phyloP scores from a whole-genome alignment of 2,329 filamentous ascomycete genomes.

The Exserohilum rostratum region DNA sequence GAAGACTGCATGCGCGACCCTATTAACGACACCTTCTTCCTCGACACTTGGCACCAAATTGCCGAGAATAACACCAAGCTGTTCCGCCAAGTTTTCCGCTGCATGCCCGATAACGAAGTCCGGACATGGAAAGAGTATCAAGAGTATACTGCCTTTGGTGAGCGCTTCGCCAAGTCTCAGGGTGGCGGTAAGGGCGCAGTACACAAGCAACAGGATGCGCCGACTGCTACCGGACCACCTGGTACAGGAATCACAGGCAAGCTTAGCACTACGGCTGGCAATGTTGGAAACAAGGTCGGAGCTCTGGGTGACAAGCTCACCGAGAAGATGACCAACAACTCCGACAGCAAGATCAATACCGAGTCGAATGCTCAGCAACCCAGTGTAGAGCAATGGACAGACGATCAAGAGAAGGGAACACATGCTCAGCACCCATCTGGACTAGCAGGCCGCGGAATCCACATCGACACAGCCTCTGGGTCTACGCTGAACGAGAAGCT shows the following conservation, averaged over 20 bases:
- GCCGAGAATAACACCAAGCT: constrained; percentile 96
- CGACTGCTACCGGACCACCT: constrained; percentile 57
- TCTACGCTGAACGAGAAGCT: constrained; percentile 43
- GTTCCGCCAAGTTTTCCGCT: constrained; percentile 91
- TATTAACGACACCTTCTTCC: constrained; percentile 78
- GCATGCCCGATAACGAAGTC: constrained; percentile 95
- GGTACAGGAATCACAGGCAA: constrained; percentile 47
- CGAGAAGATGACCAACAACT: constrained; percentile 34
- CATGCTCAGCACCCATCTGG: constrained; percentile 16
- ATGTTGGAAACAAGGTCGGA: constrained; percentile 32
- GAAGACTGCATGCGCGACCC: constrained; percentile 97
- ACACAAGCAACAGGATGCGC: constrained; percentile 56
- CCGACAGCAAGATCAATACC: constrained; percentile 22
- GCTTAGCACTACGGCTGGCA: constrained; percentile 27
- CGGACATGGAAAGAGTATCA: constrained; percentile 92
- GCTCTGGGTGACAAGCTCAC: constrained; percentile 37
- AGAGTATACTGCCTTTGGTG: constrained; percentile 77
- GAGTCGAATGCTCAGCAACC: constrained; percentile 16
- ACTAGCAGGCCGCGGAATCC: constrained; percentile 14
- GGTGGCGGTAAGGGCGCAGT: constrained; percentile 59
- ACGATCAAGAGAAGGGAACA: constrained; percentile 45
- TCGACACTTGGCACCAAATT: constrained; percentile 84
- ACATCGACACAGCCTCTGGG: constrained; percentile 27
- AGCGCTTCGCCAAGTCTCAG: constrained; percentile 74
- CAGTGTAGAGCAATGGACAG: constrained; percentile 47